phyloP scores from a whole-genome alignment of 305 asterid genomes.

The Fraxinus angustifolia region DNA sequence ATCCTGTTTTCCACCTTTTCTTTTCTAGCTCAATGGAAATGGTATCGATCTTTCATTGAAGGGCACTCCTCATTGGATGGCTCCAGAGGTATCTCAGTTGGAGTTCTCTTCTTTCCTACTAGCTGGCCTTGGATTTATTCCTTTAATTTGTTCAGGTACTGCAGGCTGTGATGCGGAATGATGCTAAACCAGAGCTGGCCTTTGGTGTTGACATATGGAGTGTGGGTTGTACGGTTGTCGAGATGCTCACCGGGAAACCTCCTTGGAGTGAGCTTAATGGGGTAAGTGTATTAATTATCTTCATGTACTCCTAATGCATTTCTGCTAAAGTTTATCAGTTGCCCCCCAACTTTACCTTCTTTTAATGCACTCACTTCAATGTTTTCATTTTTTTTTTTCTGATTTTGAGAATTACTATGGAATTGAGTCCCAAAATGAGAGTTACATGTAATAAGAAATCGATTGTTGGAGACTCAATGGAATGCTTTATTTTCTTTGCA shows the following conservation, averaged over 20 bases:
- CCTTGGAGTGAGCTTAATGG: conserved; percentile 69
- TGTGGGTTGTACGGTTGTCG: conserved; percentile 85
- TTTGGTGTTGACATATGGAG: conserved; percentile 87
- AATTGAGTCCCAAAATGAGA: not conserved
- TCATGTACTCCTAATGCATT: not conserved
- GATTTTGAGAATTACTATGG: not conserved
- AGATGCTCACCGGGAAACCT: conserved; percentile 86
- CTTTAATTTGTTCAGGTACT: conserved; percentile 44
- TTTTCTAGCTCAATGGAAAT: conserved; percentile 53
- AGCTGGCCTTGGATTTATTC: conserved; percentile 8
- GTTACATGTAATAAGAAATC: not conserved
- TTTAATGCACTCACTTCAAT: not conserved
- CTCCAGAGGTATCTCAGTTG: conserved; percentile 68
- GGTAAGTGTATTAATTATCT: conserved; percentile 36
- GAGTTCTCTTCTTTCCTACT: not conserved
- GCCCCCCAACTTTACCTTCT: not conserved
- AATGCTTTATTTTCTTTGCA: not conserved
- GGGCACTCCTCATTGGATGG: conserved; percentile 96
- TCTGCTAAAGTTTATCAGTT: not conserved
- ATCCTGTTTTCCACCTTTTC: not conserved
- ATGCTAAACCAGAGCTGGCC: conserved; percentile 64
- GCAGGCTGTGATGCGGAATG: conserved; percentile 73
- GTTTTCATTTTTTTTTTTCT: not conserved
- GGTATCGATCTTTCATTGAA: conserved; percentile 65
- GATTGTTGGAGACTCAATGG: not conserved